Evolutionary conservation across 2,329 filamentous ascomycete genomes (phyloP).

Genomic region (Pestalotiopsis sp.): DNA sequence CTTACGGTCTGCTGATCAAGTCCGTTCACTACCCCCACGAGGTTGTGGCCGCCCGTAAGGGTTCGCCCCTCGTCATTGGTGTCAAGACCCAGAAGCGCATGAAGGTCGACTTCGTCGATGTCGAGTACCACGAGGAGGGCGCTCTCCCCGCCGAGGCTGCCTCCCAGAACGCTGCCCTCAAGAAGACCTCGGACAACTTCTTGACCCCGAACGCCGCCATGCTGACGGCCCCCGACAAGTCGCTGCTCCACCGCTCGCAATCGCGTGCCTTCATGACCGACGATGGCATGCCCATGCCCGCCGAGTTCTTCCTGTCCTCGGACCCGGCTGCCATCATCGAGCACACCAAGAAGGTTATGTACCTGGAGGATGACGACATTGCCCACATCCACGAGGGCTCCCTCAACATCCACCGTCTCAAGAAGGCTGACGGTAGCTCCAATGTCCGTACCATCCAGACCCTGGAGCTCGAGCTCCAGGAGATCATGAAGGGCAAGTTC

Average conservation of each 20-base stretch:
- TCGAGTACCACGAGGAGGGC: constrained; percentile 89
- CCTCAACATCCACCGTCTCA: constrained; percentile 97
- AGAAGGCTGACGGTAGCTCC: constrained; percentile 94
- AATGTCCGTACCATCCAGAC: constrained; percentile 99
- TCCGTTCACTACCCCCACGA: constrained; percentile 98
- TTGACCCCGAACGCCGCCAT: constrained; percentile 65
- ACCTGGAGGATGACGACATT: constrained; percentile 99
- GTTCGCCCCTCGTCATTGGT: constrained; percentile 95
- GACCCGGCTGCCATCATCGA: constrained; percentile 98
- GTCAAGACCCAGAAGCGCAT: constrained; percentile 97
- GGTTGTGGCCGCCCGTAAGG: constrained; percentile 96
- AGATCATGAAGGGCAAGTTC: constrained; percentile 99
- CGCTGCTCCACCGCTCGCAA: constrained; percentile 95
- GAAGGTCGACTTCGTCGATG: constrained; percentile 99
- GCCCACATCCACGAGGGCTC: constrained; percentile 99
- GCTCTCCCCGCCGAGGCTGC: constrained; percentile 90
- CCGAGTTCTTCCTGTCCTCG: constrained; percentile 98
- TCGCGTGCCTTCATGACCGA: constrained; percentile 99
- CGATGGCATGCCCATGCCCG: constrained; percentile 95
- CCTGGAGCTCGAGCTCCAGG: constrained; percentile 96
- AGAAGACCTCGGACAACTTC: constrained; percentile 77
- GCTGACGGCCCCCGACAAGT: constrained; percentile 93
- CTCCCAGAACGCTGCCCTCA: constrained; percentile 93
- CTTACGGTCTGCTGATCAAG: constrained; percentile 96
- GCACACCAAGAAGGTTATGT: constrained; percentile 99